Base-by-base conservation (phyloP, 1,284 basidiomycete genomes). In the Cryptococcus sp. region DNA sequence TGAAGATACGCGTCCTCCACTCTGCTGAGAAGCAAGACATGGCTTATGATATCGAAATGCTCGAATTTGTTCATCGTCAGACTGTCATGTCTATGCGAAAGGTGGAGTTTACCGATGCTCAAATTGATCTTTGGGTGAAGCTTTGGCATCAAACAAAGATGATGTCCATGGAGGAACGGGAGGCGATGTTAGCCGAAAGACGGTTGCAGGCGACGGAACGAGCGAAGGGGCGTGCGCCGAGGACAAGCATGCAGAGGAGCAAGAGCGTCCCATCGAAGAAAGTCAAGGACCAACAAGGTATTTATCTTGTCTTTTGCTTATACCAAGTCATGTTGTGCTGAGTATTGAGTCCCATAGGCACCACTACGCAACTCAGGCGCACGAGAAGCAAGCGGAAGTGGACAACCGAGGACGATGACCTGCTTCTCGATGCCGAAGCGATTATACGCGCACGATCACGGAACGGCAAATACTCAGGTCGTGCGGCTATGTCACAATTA, bases 381-480 rank as follows among this genome's bases (percentile, higher is more conserved):
- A 62, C 39, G 5, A 51, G 88, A 40, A 81, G 84, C 61, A 84
- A 90, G 52, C 91, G 90, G 71, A 84, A 85, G 50, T 95, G 92
- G 92, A 90, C 84, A 54, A 77, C 83, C 49, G 89, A 93, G 50
- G 92, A 87, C 61, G 91, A 95, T 62, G 93, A 95, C 61, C 82
- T 93, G 29, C 85, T 88, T 41, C 84, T 89, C 52, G 93, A 97
- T 70, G 87, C 87, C 1, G 87, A 85, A 45, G 89, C 85, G 1
- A 87, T 97, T 63, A 85, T 96, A 54, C 84, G 85, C 61, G 89
- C 88, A 17, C 86, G 93, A 23, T 90, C 88, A 72, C 81, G 86
- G 50, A 56, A 52, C 7, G 62, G 53, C 29, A 52, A 47, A 86
- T 20, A 82, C 89, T 57, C 85, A 86, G 68, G 73, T 29, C 70